These are phyloP conservation scores for Misopates orontium DNA, from an alignment of 257 asterid genomes.

Conservation along the genomic window DNA sequence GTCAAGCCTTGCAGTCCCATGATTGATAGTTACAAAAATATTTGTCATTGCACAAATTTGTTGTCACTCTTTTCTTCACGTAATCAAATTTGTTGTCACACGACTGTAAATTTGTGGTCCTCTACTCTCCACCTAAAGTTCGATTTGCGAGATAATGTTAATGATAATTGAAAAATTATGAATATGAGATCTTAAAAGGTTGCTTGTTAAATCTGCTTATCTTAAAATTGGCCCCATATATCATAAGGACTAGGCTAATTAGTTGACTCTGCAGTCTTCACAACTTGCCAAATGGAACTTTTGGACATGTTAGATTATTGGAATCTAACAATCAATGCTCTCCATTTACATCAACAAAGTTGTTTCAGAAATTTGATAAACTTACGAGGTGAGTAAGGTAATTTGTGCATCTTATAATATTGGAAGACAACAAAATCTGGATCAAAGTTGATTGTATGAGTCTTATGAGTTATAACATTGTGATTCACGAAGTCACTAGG, in stretches of 20 bases:
- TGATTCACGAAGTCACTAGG: too few relatives aligned
- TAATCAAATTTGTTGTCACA: conserved; percentile 5
- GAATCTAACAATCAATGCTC: not conserved
- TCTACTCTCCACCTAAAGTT: not conserved
- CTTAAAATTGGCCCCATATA: conserved; percentile 24
- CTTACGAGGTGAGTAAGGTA: too few relatives aligned
- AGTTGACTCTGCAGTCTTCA: conserved; percentile 13
- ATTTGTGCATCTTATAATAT: too few relatives aligned
- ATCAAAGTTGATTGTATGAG: too few relatives aligned
- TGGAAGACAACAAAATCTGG: too few relatives aligned
- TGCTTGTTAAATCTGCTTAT: conserved; percentile 10
- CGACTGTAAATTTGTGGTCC: not conserved
- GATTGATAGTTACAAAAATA: not conserved
- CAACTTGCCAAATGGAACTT: conserved; percentile 10
- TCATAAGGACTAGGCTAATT: not conserved
- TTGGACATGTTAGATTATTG: not conserved
- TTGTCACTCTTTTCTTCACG: not conserved
- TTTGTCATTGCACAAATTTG: conserved; percentile 16
- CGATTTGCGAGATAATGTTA: conserved; percentile 4
- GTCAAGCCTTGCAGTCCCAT: not conserved
- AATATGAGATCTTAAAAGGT: conserved; percentile 15
- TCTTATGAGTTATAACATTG: too few relatives aligned
- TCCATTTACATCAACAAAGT: not conserved
- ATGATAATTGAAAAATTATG: conserved; percentile 1
- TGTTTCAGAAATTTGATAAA: not conserved